Percentiles rank a stretch among this genome's conserved stretches.
These are phyloP conservation scores for Santalum album DNA, from an alignment of 164 flowering plant species.

Conservation along the genomic window DNA sequence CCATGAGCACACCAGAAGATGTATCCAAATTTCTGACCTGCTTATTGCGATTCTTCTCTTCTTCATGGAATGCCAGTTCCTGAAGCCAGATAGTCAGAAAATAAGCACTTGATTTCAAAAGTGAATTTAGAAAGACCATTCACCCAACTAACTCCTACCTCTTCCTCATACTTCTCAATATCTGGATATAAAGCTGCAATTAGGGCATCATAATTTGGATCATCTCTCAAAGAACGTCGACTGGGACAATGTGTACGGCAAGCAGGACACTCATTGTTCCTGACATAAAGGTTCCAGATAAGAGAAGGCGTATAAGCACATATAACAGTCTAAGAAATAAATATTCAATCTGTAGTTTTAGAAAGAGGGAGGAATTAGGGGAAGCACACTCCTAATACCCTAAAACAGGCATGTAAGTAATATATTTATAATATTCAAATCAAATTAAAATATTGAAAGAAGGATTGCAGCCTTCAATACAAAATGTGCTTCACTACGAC, in stretches of 20 bases:
- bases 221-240: constrained; percentile 4
- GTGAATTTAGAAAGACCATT: background rate
- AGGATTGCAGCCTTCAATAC: too few relatives aligned
- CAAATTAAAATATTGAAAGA: too few relatives aligned
- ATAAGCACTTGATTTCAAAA: background rate
- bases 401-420: too few relatives aligned
- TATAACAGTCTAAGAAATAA: too few relatives aligned
- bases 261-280: constrained; percentile 4
- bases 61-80: constrained; percentile 33
- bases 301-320: background rate
- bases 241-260: constrained; percentile 3
- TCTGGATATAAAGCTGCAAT: constrained; percentile 29
- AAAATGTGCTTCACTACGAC: too few relatives aligned
- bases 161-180: constrained; percentile 32
- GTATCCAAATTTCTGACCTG: constrained; percentile 14
- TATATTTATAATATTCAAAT: too few relatives aligned
- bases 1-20: background rate
- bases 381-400: too few relatives aligned
- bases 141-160: constrained; percentile 15
- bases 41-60: constrained; percentile 29
- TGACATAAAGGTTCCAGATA: background rate
- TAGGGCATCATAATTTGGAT: constrained; percentile 18
- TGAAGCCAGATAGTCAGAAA: background rate
- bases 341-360: too few relatives aligned
- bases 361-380: too few relatives aligned